Percentiles rank a stretch among this genome's conserved stretches.
phyloP scores from a whole-genome alignment of 1,284 basidiomycete species.

The Fomitopsis schrenkii region DNA sequence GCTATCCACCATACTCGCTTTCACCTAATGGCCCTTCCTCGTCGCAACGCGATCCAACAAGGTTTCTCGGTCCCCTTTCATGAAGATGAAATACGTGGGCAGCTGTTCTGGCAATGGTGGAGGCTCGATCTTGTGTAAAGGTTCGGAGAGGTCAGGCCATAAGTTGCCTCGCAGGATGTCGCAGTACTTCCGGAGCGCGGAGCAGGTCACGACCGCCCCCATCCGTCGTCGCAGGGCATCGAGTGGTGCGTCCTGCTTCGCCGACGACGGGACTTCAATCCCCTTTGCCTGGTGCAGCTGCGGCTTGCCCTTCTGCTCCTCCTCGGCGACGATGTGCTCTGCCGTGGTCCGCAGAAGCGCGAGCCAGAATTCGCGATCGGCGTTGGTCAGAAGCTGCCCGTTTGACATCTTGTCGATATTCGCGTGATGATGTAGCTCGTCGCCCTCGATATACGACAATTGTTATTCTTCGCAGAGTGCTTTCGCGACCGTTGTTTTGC shows the following conservation, averaged over 20 bases:
- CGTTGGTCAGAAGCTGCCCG: constrained; percentile 78
- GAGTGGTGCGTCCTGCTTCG: constrained; percentile 4
- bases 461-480: constrained; percentile 58
- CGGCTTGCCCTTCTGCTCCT: constrained; percentile 13
- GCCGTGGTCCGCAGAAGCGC: constrained; percentile 67
- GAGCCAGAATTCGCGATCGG: constrained; percentile 87
- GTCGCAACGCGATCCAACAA: constrained; percentile 68
- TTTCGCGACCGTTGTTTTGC: constrained; percentile 84
- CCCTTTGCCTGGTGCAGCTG: background rate
- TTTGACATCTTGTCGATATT: constrained; percentile 90
- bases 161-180: constrained; percentile 69
- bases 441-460: constrained; percentile 85
- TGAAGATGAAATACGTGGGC: constrained; percentile 80
- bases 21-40: constrained; percentile 87
- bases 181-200: constrained; percentile 79
- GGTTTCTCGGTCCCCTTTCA: constrained; percentile 65
- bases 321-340: constrained; percentile 34
- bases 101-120: constrained; percentile 28
- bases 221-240: background rate
- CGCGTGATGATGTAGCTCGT: constrained; percentile 78
- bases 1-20: constrained; percentile 81
- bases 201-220: constrained; percentile 82
- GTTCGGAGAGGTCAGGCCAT: constrained; percentile 24
- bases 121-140: constrained; percentile 23
- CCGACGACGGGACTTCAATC: constrained; percentile 3